Evolutionary conservation across 2,329 filamentous ascomycete species (phyloP).

Genomic region (Sclerotinia glacialis): DNA sequence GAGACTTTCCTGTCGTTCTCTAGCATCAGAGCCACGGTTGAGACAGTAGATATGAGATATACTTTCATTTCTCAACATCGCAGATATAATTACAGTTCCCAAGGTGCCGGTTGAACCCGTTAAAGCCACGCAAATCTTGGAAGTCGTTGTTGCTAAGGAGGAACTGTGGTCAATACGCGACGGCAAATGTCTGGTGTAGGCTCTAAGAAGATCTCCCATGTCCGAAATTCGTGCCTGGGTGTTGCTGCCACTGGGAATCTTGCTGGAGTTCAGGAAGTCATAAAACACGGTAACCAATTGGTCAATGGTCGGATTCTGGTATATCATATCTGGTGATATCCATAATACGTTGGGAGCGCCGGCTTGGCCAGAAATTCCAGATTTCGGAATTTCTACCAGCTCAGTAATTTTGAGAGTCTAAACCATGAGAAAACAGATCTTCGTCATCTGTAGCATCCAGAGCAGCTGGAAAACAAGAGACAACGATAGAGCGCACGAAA

Average conservation of each 20-base stretch:
- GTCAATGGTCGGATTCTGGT: neutral
- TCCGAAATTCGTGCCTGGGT: neutral
- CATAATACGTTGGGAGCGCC: neutral
- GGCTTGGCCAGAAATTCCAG: neutral
- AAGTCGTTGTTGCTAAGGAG: neutral
- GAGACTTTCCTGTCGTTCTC: neutral
- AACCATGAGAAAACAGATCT: conserved; percentile 6
- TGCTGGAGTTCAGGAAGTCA: neutral
- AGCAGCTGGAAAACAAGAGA: conserved; percentile 2
- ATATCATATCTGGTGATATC: conserved; percentile 1
- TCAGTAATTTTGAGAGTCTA: conserved; percentile 14
- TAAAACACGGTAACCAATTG: neutral
- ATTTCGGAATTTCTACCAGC: neutral
- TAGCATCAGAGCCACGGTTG: conserved; percentile 41
- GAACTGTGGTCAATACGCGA: neutral
- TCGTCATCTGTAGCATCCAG: neutral
- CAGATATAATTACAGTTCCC: conserved; percentile 48
- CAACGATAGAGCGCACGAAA: conserved; percentile 3
- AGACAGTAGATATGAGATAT: conserved; percentile 48
- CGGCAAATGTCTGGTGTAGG: conserved; percentile 20
- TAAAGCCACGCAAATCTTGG: conserved; percentile 37
- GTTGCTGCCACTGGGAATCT: neutral
- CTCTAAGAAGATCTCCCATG: conserved; percentile 19
- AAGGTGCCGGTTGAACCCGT: conserved; percentile 51
- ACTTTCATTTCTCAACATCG: conserved; percentile 36